Base-by-base conservation (phyloP, 78 protist genomes). In the Salpingoeca rosetta region DNA sequence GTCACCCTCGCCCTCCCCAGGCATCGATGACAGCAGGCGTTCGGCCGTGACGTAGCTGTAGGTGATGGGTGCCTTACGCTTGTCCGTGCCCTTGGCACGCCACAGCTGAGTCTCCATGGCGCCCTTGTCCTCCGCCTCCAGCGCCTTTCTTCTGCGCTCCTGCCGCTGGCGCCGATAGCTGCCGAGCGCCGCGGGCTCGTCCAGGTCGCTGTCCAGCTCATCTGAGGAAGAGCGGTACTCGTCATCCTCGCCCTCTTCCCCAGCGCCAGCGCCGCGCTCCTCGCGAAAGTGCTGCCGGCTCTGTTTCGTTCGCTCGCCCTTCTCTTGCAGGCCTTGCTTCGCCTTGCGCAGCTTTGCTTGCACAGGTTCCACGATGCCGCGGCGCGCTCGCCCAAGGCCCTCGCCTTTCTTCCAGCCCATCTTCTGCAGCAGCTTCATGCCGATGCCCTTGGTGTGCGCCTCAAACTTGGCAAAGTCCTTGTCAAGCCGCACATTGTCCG, bases 381-480 rank as follows among this genome's bases (percentile, higher is more conserved):
- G 40, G 35, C 38, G 38, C 1, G 17, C 40, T 7, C 17, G 2
- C n/a, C 86, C 86, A 3, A 83, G 39, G 38, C 86, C 86, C 80
- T 7, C 2, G 40, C 86, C 86, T 51, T 56, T 24, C 44, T 56
- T 41, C 51, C 22, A 84, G 38, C 87, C 87, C 87, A 84, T 84
- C 38, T 84, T 73, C 27, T 11, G 39, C 36, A 84, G 80, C 73
- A 84, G 65, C 56, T 84, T 84, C 44, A 41, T 41, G 43, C 87
- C 87, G 73, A 84, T 84, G 45, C 87, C 87, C 78, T 84, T 84
- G 38, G 87, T 75, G 73, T 74, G 80, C 37, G 22, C 40, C 56
- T 84, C 87, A 41, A 72, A 84, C 37, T 17, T 2, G 51, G 51
- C 87, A 28, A 84, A 75, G n/a, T 84, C 86, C 31, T 0, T 3